Evolutionary conservation across 495 filamentous ascomycete species (phyloP).

Genomic region (Trichoderma erinaceum): DNA sequence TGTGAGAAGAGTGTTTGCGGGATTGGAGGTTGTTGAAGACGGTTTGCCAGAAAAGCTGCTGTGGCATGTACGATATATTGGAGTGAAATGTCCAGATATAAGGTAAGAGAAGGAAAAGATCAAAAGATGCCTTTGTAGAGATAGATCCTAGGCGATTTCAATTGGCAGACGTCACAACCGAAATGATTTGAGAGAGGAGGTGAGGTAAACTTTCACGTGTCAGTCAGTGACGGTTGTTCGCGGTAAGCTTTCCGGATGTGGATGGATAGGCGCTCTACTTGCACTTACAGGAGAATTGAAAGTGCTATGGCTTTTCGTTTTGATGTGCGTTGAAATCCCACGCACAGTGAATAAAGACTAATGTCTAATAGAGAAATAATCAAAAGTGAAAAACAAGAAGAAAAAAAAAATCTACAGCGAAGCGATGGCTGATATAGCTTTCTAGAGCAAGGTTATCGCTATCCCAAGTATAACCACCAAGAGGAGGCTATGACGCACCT

Average conservation of each 20-base stretch:
- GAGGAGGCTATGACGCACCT: constrained; percentile 8
- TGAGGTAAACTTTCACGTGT: constrained; percentile 13
- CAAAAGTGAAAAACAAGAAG: not conserved
- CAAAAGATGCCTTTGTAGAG: not conserved
- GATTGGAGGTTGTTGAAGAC: not conserved
- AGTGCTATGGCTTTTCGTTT: too few species aligned
- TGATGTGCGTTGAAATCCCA: not conserved
- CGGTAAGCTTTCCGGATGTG: constrained; percentile 3
- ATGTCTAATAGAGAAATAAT: not conserved
- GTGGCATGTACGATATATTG: not conserved
- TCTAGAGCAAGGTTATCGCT: not conserved
- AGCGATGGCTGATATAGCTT: constrained; percentile 8
- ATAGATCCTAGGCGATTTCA: not conserved
- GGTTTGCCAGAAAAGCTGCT: not conserved
- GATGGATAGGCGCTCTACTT: not conserved
- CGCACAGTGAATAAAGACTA: not conserved
- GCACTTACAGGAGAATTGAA: not conserved
- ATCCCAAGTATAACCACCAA: not conserved
- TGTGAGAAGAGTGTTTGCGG: not conserved
- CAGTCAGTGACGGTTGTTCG: constrained; percentile 10
- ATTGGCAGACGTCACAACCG: not conserved
- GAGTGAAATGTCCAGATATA: not conserved
- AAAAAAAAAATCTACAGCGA: not conserved
- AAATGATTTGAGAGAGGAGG: not conserved
- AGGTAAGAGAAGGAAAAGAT: not conserved